Evolutionary conservation across 2,329 filamentous ascomycete genomes (phyloP).

Genomic region (Penicillium sp.): DNA sequence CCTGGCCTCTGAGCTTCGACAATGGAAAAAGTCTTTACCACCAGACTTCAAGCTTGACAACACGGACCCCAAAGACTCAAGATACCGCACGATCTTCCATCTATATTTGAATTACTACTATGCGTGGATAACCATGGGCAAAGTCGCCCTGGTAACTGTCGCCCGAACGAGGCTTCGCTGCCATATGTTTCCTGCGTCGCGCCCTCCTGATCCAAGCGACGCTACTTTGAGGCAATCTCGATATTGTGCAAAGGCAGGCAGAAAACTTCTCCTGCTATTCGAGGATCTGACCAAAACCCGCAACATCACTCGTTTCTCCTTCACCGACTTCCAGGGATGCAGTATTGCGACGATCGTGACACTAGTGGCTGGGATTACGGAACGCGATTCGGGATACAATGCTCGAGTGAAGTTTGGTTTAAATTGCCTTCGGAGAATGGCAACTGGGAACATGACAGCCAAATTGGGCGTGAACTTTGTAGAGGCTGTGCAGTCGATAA

Average conservation of each 20-base stretch:
- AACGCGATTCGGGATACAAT: constrained; percentile 36
- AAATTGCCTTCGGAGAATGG: constrained; percentile 37
- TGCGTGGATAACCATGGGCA: constrained; percentile 40
- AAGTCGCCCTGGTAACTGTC: constrained; percentile 36
- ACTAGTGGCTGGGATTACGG: constrained; percentile 36
- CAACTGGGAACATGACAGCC: constrained; percentile 33
- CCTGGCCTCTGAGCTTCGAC: constrained; percentile 28
- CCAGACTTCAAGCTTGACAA: constrained; percentile 28
- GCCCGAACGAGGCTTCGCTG: constrained; percentile 18
- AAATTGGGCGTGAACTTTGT: constrained; percentile 31
- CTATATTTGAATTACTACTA: constrained; percentile 42
- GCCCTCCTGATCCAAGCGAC: constrained; percentile 3
- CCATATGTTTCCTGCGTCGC: constrained; percentile 7
- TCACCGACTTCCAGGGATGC: constrained; percentile 44
- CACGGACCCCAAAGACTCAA: constrained; percentile 28
- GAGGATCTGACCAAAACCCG: constrained; percentile 29
- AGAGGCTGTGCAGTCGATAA: constrained; percentile 28
- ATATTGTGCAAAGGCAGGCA: constrained; percentile 34
- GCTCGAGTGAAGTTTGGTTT: constrained; percentile 33
- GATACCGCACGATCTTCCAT: constrained; percentile 37
- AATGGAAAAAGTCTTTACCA: constrained; percentile 36
- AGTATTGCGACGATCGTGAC: constrained; percentile 42
- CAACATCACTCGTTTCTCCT: constrained; percentile 40
- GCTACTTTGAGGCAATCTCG: constrained; percentile 17
- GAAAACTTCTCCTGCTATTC: constrained; percentile 35